These are phyloP conservation scores for Daldinia childiae DNA, from an alignment of 495 filamentous ascomycete species.

Conservation along the genomic window DNA sequence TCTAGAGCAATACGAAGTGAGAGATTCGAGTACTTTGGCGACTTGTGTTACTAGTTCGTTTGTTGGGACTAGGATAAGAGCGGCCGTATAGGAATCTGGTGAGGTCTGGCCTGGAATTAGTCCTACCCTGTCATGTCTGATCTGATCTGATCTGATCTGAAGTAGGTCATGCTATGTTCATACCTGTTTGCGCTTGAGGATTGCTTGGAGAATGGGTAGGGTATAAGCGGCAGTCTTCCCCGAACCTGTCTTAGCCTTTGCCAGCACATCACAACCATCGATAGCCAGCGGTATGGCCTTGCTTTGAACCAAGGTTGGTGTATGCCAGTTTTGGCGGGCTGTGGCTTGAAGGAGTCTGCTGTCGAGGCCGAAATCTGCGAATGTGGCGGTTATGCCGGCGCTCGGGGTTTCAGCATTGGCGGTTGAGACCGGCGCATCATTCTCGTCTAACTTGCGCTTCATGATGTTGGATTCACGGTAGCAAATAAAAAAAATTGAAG, in stretches of 20 bases:
- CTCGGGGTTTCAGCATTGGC: slow-evolving; percentile 21
- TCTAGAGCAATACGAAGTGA: slow-evolving; percentile 84
- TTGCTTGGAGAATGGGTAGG: slow-evolving; percentile 83
- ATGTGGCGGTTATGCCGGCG: slow-evolving; percentile 48
- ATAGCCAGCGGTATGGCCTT: slow-evolving; percentile 89
- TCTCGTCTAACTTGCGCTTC: slow-evolving; percentile 67
- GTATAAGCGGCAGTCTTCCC: slow-evolving; percentile 98
- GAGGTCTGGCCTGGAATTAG: slow-evolving; percentile 44
- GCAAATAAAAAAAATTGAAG: not conserved
- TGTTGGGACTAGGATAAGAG: slow-evolving; percentile 91
- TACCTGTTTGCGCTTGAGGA: slow-evolving; percentile 79
- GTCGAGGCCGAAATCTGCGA: slow-evolving; percentile 76
- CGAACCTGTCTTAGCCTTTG: slow-evolving; percentile 90
- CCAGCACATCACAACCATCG: slow-evolving; percentile 90
- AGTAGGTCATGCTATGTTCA: slow-evolving; percentile 28
- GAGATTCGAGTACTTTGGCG: slow-evolving; percentile 72
- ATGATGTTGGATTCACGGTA: slow-evolving; percentile 35
- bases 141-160: not conserved
- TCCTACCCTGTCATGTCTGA: not conserved
- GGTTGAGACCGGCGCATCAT: slow-evolving; percentile 54
- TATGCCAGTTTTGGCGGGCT: slow-evolving; percentile 81
- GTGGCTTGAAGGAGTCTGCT: slow-evolving; percentile 85
- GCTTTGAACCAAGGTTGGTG: slow-evolving; percentile 85
- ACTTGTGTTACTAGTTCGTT: slow-evolving; percentile 94
- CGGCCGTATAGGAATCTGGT: slow-evolving; percentile 58